Base-by-base conservation (phyloP, 768 basidiomycete species). In the Piloderma croceum region DNA sequence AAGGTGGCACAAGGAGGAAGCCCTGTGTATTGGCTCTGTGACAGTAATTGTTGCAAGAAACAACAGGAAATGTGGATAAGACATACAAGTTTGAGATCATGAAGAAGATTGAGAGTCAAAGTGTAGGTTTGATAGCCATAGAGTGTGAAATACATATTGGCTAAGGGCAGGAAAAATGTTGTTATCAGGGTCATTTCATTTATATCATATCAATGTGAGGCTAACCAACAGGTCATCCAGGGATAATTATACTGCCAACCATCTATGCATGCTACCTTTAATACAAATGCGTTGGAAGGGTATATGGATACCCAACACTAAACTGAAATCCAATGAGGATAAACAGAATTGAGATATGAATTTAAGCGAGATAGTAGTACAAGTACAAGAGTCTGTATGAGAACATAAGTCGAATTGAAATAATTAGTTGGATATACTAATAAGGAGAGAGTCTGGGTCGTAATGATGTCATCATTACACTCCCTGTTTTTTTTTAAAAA, bases 1-100 rank as follows among this genome's bases (percentile, higher is more conserved):
- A 83, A 82, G 3, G 80, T 75, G 24, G 72, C 71, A 7, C 79
- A 75, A 33, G 81, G 81, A 25, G 80, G 77, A 31, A 83, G 68
- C 60, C 82, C 82, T 18, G 70, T 69, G 50, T 71, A 64, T 52
- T 70, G 69, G 24, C 62, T 66, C 53, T 57, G 24, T 4, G 15
- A 3, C 11, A 35, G 21, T 12, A 5, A 17, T 2, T 7, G 23
- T n/a, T 19, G 7, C 15, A 15, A 7, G 12, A 19, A 24, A 23
- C 15, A n/a, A 2, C 42, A 3, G 43, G 52, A 54, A 57, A 45
- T 54, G 59, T 42, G 40, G 50, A 18, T n/a, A 56, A 33, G 38
- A 23, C 49, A 19, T 31, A 62, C 65, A 61, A 76, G 70, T 53
- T 80, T 82, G 6, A 81, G 62, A 49, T 81, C 79, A 18, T 75